These are phyloP conservation scores for Miamiensis avidus DNA, from an alignment of 169 alveolate genomes.

Conservation along the genomic window DNA sequence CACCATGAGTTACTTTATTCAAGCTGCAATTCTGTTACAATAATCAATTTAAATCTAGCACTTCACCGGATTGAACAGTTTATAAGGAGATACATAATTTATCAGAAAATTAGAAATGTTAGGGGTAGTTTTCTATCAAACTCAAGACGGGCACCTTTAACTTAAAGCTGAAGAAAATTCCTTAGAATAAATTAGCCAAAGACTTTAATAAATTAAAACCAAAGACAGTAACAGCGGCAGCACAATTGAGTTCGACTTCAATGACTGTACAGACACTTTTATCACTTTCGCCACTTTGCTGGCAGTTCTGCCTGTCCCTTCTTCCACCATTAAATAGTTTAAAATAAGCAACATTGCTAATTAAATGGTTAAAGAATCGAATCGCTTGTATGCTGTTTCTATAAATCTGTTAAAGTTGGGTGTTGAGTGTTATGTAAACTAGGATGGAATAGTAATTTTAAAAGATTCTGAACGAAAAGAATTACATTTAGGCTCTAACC, in stretches of 20 bases:
- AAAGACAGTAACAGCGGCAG: too few species aligned
- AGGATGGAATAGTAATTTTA: constrained; percentile 24
- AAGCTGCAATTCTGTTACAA: constrained; percentile 11
- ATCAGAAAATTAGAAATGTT: constrained; percentile 22
- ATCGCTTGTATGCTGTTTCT: constrained; percentile 39
- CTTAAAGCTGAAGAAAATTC: not conserved
- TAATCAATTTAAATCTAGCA: constrained; percentile 5
- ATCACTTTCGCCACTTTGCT: constrained; percentile 30
- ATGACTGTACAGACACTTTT: constrained; percentile 46
- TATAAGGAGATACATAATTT: constrained; percentile 45
- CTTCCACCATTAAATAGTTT: not conserved
- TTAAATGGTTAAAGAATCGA: constrained; percentile 54
- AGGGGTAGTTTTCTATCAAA: constrained; percentile 2
- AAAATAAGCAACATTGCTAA: constrained; percentile 37
- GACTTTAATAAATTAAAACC: not conserved
- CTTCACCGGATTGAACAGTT: not conserved
- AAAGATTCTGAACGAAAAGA: not conserved
- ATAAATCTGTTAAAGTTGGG: constrained; percentile 24
- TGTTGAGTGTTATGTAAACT: constrained; percentile 2
- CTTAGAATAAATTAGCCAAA: not conserved
- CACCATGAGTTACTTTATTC: constrained; percentile 29
- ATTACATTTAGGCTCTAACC: not conserved
- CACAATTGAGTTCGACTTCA: constrained; percentile 8
- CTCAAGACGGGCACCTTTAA: not conserved
- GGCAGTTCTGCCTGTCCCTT: constrained; percentile 32